Evolutionary conservation across 2,329 filamentous ascomycete genomes (phyloP), one percentile per base, ranked within the genome.

Genomic region (Aspergillus phoenicis): DNA sequence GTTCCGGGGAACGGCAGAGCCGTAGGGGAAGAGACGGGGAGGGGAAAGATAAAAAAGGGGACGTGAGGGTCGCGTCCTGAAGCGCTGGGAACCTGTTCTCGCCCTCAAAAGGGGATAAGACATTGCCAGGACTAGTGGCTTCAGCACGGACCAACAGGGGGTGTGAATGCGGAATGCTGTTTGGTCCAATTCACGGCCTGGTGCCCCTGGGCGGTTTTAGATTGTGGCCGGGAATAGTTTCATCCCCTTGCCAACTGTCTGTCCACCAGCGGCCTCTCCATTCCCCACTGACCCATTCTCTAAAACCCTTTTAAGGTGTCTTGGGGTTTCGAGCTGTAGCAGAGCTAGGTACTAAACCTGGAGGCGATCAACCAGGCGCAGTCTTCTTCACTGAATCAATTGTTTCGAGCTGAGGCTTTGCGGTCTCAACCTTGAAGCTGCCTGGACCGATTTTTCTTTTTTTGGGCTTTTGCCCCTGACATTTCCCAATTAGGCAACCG

Each of bases 31-130:
- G 5, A 30, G 26, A 30, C 26, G n/a, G 47, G 26, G 24, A 30
- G 28, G 47, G 47, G 47, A 8, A 15, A 30, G 26, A 51, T 51
- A 51, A 33, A 51, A 49, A 43, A 43, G 39, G 47, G 47, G 26
- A 30, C 26, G 47, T 8, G 45, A 49, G 26, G 45, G 11, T 45
- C 41, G 20, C 24, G 15, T 7, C 24, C 26, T 24, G 45, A 49
- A 49, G 28, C 22, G 20, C 20, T 20, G 20, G 20, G 22, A 28
- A 49, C n/a, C 15, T 24, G 45, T 24, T 20, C 17, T 43, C 47
- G 28, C 47, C 47, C 47, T 51, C 26, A 51, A 51, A 45, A 51
- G n/a, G 47, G 47, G 47, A 30, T 30, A 51, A 30, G 47, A 30
- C 26, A 30, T 28, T 49, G 47, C 10, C 47, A 17, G 47, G 47